Evolutionary conservation across 495 filamentous ascomycete species (phyloP).

Genomic region (Physcia stellaris): DNA sequence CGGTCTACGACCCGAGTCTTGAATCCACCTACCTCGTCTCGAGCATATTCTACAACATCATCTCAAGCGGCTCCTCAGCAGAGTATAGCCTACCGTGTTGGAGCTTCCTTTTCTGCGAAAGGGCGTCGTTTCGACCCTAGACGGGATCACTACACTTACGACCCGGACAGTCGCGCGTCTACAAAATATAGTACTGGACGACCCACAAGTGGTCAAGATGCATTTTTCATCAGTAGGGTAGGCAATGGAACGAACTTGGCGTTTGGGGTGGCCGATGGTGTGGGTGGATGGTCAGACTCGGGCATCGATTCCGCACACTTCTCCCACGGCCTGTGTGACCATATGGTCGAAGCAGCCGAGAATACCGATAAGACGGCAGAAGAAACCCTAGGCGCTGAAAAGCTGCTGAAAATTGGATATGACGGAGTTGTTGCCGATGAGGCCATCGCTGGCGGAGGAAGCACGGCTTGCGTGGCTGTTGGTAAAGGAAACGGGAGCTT

Average conservation of each 20-base stretch:
- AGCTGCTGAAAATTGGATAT: slow-evolving; percentile 73
- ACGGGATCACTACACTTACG: slow-evolving; percentile 62
- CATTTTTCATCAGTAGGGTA: slow-evolving; percentile 79
- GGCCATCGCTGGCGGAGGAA: slow-evolving; percentile 65
- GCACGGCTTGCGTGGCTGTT: slow-evolving; percentile 77
- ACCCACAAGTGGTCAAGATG: slow-evolving; percentile 71
- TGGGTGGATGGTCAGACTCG: slow-evolving; percentile 85
- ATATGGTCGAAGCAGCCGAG: slow-evolving; percentile 67
- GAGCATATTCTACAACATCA: too few relatives aligned
- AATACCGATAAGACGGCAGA: slow-evolving; percentile 21
- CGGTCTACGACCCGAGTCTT: neutral
- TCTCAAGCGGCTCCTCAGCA: too few relatives aligned
- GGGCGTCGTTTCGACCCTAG: slow-evolving; percentile 55
- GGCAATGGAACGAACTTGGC: slow-evolving; percentile 47
- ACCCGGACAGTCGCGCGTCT: slow-evolving; percentile 38
- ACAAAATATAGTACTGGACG: slow-evolving; percentile 8
- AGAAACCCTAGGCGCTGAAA: slow-evolving; percentile 42
- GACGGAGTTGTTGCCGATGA: slow-evolving; percentile 61
- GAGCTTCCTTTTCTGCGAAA: slow-evolving; percentile 61
- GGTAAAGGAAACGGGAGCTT: slow-evolving; percentile 54
- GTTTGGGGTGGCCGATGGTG: slow-evolving; percentile 84
- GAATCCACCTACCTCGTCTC: too few relatives aligned
- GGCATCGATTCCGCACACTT: slow-evolving; percentile 91
- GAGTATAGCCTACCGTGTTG: slow-evolving; percentile 37
- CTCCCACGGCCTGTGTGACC: slow-evolving; percentile 82